Base-by-base conservation (phyloP, 2,329 filamentous ascomycete genomes). In the Xenosphaeropsis pyriputrescens region DNA sequence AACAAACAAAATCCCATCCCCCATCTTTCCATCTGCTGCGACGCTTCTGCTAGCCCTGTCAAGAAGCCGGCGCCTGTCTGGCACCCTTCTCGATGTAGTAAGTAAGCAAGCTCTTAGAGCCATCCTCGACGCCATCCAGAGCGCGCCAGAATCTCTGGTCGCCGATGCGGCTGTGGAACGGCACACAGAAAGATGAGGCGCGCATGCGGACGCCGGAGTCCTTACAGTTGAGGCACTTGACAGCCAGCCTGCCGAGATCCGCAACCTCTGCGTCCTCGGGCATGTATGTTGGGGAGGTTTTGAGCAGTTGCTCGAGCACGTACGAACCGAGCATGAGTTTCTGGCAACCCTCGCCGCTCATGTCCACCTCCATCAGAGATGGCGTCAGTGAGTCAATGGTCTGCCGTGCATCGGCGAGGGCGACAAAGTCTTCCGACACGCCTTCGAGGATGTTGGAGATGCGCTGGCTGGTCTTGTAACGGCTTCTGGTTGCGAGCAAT, bases 81-180 rank as follows among this genome's bases (percentile, higher is more conserved):
- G 79, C 74, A 53, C 68, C 66, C 64, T 79, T 79, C 31, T 82
- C 81, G 50, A 86, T 79, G 56, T 86, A 88, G 54, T 88, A 88
- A 8, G 79, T 86, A 49, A 88, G 76, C 43, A 88, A 57, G 47
- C 78, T 85, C 62, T 85, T 73, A 16, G 80, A 74, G 45, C 84
- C 80, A 45, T 85, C 80, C 50, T 72, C 70, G 22, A 82, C 66
- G 8, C 62, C 68, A 40, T 65, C 71, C 49, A 86, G 64, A 17
- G 68, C 67, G 26, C 68, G 68, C 82, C 82, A 89, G 53, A 88
- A 88, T 19, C 50, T 51, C 8, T 50, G 57, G 39, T 78, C 73
- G 11, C 75, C 74, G 7, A 79, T 64, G 9, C 70, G 58, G 34
- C 67, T 64, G 53, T 86, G 79, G 43, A 86, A 59, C 41, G 77